Percentiles rank a stretch among this genome's conserved stretches.
Evolutionary conservation across 257 asterid species (phyloP).

Genomic region (Solanum bulbocastanum): DNA sequence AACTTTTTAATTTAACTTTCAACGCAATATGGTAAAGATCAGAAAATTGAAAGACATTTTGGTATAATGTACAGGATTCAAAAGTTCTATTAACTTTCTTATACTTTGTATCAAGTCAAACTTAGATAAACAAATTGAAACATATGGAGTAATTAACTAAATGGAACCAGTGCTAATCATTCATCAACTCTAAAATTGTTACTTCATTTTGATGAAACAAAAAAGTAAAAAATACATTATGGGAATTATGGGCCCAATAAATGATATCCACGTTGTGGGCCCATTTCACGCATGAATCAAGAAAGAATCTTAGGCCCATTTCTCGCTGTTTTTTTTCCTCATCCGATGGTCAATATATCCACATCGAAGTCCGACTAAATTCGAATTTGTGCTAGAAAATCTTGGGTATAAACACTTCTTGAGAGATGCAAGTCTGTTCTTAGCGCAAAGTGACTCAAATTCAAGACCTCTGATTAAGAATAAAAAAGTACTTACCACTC

Average conservation of each 20-base stretch:
- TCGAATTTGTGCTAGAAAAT: fast-evolving
- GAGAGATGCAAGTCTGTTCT: no score
- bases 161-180: neutral
- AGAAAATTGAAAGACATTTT: neutral
- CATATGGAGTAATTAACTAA: neutral
- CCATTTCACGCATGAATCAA: neutral
- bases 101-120: no score
- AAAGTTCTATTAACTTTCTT: no score
- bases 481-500: neutral
- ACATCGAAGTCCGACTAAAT: fast-evolving
- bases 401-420: neutral
- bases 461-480: no score
- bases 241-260: neutral
- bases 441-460: no score
- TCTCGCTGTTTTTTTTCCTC: neutral
- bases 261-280: neutral
- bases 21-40: no score
- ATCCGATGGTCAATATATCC: neutral
- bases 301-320: neutral
- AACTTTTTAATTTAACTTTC: no score
- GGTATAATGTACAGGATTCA: neutral
- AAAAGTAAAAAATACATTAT: neutral
- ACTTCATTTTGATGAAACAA: neutral
- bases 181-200: neutral
- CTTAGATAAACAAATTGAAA: no score